Base-by-base conservation (phyloP, 352 stramenopile species). In the Phytophthora uliginosa region DNA sequence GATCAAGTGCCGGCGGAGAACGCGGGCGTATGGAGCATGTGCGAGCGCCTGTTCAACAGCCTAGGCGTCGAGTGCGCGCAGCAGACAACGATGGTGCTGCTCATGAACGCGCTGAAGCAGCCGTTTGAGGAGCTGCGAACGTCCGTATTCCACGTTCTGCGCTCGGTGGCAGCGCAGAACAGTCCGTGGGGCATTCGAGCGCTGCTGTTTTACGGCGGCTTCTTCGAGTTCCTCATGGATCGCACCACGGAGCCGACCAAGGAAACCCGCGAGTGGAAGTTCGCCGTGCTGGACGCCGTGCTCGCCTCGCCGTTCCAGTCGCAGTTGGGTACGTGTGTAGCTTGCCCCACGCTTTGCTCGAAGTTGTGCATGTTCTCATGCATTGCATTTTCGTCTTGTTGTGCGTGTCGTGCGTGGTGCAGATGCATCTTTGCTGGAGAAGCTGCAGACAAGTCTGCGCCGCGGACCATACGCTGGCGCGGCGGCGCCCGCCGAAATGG, bases 201-300 rank as follows among this genome's bases (percentile, higher is more conserved):
- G 18, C 47, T 97, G 65, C 74, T 85, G 8, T 88, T 83, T 12
- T 95, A 95, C 68, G 90, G 87, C 34, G 89, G 90, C 10, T 94
- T 97, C 59, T 89, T 95, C 54, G 90, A 97, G 74, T 97, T 94
- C 65, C 73, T 97, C 36, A 63, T 95, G 64, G 86, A 97, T 69
- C 86, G 89, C 38, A 79, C 74, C 22, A 97, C 90, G 9, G 90
- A 97, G 65, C 87, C 89, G 26, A 95, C 83, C 26, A 97, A 96
- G 57, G 78, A 91, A 57, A 92, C 87, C 26, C 85, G 89, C 67
- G 90, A 97, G 76, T 97, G 90, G 90, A 97, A 97, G 70, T 97
- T 97, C 70, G 86, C 90, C 8, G 76, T 97, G 58, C 78, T 94
- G n/a, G 90, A 96, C 48, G 85, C 87, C 24, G 59, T 95, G 10